A percentile compares a stretch with the other conserved stretches of the same genome.
phyloP scores from a whole-genome alignment of 768 basidiomycete genomes.

The Mycena alexandri region DNA sequence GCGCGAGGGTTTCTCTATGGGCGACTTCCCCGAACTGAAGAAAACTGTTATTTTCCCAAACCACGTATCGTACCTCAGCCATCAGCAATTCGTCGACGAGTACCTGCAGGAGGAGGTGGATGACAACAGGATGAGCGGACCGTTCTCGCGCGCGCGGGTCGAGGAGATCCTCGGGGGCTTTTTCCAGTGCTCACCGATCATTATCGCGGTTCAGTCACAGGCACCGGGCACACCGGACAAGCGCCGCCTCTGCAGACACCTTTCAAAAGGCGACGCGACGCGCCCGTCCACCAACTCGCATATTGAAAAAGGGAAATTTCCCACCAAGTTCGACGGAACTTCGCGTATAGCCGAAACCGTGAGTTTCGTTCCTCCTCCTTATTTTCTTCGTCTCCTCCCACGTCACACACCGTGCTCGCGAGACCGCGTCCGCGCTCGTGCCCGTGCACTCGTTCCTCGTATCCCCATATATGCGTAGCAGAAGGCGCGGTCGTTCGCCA shows the following conservation, averaged over 20 bases:
- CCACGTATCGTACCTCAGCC: background rate
- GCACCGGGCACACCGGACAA: slow-evolving; percentile 36
- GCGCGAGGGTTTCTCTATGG: slow-evolving; percentile 35
- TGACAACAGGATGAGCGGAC: slow-evolving; percentile 43
- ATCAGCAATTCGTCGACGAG: slow-evolving; percentile 23
- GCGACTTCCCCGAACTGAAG: slow-evolving; percentile 11
- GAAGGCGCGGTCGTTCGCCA: too few species aligned
- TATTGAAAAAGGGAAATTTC: slow-evolving; percentile 36
- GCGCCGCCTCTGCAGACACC: slow-evolving; percentile 34
- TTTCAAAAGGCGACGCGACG: slow-evolving; percentile 28
- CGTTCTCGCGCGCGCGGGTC: slow-evolving; percentile 32
- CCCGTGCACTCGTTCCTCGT: too few species aligned
- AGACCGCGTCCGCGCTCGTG: too few species aligned
- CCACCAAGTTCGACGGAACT: slow-evolving; percentile 34
- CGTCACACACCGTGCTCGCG: too few species aligned
- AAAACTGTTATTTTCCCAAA: slow-evolving; percentile 23
- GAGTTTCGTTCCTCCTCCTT: slow-evolving; percentile 1
- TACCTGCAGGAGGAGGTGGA: slow-evolving; percentile 41
- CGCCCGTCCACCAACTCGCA: slow-evolving; percentile 31
- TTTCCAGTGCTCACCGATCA: slow-evolving; percentile 24
- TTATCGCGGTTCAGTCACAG: slow-evolving; percentile 38
- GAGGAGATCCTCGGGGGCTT: slow-evolving; percentile 38
- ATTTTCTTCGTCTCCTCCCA: too few species aligned
- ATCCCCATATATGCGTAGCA: too few species aligned
- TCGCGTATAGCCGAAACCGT: slow-evolving; percentile 29